Evolutionary conservation across 495 filamentous ascomycete genomes (phyloP).

Genomic region (Sordaria brevicollis): DNA sequence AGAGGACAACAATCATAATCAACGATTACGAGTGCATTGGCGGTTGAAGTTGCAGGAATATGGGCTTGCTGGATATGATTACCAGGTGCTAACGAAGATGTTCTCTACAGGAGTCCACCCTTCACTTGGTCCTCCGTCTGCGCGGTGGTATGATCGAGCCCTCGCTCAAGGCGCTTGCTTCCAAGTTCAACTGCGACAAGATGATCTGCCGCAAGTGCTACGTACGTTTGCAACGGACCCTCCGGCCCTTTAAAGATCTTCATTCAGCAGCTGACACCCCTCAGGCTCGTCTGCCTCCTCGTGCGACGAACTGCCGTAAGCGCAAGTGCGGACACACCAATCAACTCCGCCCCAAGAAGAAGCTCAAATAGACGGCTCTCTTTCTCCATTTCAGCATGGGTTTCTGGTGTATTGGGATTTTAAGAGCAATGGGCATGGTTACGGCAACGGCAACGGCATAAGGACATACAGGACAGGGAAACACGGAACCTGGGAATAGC

Average conservation of each 20-base stretch:
- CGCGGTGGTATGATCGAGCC: conserved; percentile 99
- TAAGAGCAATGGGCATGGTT: neutral
- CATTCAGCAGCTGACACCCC: conserved; percentile 6
- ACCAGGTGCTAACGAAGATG: conserved; percentile 2
- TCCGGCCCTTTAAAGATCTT: neutral
- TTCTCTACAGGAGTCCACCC: conserved; percentile 76
- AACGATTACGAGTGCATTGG: neutral
- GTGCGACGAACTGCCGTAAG: conserved; percentile 99
- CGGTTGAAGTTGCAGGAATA: neutral
- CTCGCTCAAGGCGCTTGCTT: conserved; percentile 93
- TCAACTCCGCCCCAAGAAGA: conserved; percentile 99
- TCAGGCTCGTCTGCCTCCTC: conserved; percentile 88
- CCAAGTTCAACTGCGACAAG: conserved; percentile 99
- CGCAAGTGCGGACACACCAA: conserved; percentile 99
- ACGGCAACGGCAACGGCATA: neutral
- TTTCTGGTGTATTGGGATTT: conserved; percentile 31
- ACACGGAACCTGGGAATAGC: neutral
- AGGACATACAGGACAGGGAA: neutral
- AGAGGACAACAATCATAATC: neutral
- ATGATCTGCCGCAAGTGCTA: conserved; percentile 99
- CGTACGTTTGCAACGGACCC: conserved; percentile 41
- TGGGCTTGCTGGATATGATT: neutral
- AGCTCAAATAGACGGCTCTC: conserved; percentile 75
- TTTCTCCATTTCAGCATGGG: conserved; percentile 17
- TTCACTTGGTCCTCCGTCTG: conserved; percentile 97